Evolutionary conservation across 2,329 filamentous ascomycete genomes (phyloP).

Genomic region (Ophiobolus disseminans): DNA sequence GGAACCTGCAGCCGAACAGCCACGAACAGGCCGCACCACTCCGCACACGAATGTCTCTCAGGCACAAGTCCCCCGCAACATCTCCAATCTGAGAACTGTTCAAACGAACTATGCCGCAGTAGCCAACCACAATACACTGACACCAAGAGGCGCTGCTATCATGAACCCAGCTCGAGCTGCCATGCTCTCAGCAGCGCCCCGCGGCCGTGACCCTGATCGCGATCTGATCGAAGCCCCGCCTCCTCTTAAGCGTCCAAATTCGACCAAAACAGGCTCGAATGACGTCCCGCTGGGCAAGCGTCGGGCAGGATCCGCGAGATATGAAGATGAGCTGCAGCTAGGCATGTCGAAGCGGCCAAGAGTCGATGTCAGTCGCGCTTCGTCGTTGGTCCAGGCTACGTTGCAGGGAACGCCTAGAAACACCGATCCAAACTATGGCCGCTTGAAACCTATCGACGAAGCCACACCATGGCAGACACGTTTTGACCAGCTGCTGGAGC

Average conservation of each 20-base stretch:
- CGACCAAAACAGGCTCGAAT: constrained; percentile 24
- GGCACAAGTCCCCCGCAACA: too few relatives aligned
- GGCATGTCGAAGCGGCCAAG: constrained; percentile 16
- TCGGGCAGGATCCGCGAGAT: not conserved
- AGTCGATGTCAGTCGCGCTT: constrained; percentile 14
- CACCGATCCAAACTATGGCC: too few relatives aligned
- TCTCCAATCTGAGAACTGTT: too few relatives aligned
- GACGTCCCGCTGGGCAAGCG: constrained; percentile 17
- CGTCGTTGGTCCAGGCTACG: constrained; percentile 11
- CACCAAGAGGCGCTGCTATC: not conserved
- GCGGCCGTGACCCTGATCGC: constrained; percentile 17
- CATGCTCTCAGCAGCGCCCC: constrained; percentile 13
- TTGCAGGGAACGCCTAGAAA: too few relatives aligned
- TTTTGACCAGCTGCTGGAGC: too few relatives aligned
- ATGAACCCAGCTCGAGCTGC: constrained; percentile 24
- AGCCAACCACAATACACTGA: too few relatives aligned
- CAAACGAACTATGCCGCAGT: too few relatives aligned
- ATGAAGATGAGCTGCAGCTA: not conserved
- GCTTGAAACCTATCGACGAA: too few relatives aligned
- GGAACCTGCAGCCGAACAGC: not conserved
- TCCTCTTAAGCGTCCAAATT: constrained; percentile 3
- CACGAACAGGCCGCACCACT: too few relatives aligned
- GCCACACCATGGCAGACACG: too few relatives aligned
- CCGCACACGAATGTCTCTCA: too few relatives aligned
- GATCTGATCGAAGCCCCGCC: constrained; percentile 21